A percentile compares a stretch with the other conserved stretches of the same genome.
Conservation (phyloP, 73 alveolate species). For the Symbiodinium natans region DNA sequence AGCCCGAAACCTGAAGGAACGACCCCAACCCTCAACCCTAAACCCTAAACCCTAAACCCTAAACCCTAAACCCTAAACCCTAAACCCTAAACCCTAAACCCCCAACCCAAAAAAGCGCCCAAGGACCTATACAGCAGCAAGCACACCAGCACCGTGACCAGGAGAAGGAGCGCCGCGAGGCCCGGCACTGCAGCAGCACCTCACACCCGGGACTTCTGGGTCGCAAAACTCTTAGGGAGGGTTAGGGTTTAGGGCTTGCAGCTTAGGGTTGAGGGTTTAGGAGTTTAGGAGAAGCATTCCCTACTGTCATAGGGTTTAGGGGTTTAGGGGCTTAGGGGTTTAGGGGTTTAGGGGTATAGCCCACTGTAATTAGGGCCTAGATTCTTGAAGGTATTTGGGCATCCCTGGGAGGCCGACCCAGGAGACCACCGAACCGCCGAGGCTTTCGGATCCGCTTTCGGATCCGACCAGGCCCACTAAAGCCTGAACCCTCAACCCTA, state of each 20-base stretch:
- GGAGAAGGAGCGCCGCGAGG: background rate
- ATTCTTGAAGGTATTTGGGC: too few species aligned
- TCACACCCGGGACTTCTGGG: too few species aligned
- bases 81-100: background rate
- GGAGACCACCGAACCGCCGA: too few species aligned
- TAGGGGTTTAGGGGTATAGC: background rate
- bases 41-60: background rate
- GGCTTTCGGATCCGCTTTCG: too few species aligned
- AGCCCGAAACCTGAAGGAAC: background rate
- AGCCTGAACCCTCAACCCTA: too few species aligned
- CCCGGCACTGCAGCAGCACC: background rate
- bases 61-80: too few species aligned
- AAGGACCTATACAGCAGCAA: slow-evolving; percentile 1
- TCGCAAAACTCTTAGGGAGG: too few species aligned
- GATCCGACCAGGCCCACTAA: too few species aligned
- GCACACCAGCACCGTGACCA: slow-evolving; percentile 31
- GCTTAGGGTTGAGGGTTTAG: background rate
- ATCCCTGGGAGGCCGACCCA: too few species aligned
- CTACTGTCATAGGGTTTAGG: background rate
- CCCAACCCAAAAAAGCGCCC: background rate
- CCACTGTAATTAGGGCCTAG: too few species aligned
- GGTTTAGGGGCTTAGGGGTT: background rate
- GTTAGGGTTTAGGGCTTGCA: too few species aligned
- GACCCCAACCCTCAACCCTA: background rate
- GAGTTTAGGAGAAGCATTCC: background rate